Conservation (phyloP, 164 flowering plant species). For the Hamamelis virginiana region DNA sequence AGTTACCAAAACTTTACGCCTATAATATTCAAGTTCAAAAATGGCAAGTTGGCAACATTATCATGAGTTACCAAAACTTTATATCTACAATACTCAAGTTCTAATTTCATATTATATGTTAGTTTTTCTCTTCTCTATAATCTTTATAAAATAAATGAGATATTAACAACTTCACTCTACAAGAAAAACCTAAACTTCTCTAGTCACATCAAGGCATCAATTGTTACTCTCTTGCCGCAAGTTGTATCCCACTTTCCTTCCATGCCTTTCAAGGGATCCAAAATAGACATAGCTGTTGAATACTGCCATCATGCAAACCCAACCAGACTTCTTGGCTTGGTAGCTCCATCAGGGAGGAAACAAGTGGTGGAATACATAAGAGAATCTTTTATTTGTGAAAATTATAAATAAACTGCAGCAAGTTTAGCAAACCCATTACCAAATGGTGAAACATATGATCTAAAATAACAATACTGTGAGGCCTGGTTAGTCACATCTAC, state of each 20-base stretch:
- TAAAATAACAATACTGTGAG: not conserved
- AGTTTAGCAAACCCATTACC: not conserved
- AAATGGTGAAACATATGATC: not conserved
- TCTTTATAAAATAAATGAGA: no score
- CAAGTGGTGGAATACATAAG: not conserved
- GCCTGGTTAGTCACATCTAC: no score
- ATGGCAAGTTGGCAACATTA: not conserved
- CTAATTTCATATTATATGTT: no score
- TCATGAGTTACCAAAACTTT: not conserved
- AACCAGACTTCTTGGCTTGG: not conserved
- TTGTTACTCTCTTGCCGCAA: not conserved
- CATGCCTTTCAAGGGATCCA: not conserved
- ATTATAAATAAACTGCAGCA: not conserved
- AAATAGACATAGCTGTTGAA: not conserved
- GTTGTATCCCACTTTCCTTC: not conserved
- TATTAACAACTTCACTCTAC: no score
- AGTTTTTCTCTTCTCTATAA: no score
- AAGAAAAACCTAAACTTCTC: no score
- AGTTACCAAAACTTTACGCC: no score
- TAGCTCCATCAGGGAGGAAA: not conserved
- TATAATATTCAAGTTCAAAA: no score
- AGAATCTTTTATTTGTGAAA: not conserved
- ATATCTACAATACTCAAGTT: not conserved
- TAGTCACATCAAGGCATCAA: not conserved
- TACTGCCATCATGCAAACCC: conserved; percentile 1